Conservation (phyloP, 2,329 filamentous ascomycete genomes). For the Lojkania enalia region DNA sequence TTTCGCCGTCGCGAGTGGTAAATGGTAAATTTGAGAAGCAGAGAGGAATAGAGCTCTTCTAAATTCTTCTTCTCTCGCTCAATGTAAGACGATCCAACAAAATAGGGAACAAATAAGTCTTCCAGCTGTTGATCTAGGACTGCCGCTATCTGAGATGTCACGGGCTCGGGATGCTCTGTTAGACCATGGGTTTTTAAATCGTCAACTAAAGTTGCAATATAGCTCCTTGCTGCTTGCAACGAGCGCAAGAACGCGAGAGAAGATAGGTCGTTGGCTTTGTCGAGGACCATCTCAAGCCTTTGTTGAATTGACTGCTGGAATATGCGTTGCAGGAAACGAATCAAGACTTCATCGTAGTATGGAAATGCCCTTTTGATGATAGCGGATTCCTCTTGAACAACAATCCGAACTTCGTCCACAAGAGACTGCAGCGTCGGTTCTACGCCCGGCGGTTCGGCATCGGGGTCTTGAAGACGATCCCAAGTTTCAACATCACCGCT, state of each 20-base stretch:
- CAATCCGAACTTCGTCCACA: conserved; percentile 90
- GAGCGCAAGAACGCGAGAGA: conserved; percentile 89
- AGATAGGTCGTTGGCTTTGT: conserved; percentile 90
- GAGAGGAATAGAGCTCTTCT: conserved; percentile 83
- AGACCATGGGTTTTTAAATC: conserved; percentile 92
- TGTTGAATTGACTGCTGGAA: conserved; percentile 99
- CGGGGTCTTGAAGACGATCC: conserved; percentile 92
- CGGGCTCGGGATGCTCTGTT: conserved; percentile 91
- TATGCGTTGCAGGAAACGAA: conserved; percentile 90
- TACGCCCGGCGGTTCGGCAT: conserved; percentile 86
- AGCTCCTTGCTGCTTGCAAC: conserved; percentile 85
- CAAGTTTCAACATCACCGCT: conserved; percentile 72
- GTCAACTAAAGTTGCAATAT: conserved; percentile 84
- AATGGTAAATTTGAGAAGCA: conserved; percentile 96
- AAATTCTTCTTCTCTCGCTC: conserved; percentile 68
- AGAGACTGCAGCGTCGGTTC: conserved; percentile 91
- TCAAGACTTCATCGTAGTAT: conserved; percentile 90
- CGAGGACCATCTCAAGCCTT: conserved; percentile 89
- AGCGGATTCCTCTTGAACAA: conserved; percentile 94
- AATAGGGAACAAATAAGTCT: conserved; percentile 68
- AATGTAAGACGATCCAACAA: conserved; percentile 67
- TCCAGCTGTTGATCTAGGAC: conserved; percentile 69
- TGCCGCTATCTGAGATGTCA: conserved; percentile 79
- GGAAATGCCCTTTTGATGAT: conserved; percentile 97
- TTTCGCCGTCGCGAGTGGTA: conserved; percentile 90